Evolutionary conservation across 345 rosid species (phyloP).

Genomic region (Lepidium didymum): DNA sequence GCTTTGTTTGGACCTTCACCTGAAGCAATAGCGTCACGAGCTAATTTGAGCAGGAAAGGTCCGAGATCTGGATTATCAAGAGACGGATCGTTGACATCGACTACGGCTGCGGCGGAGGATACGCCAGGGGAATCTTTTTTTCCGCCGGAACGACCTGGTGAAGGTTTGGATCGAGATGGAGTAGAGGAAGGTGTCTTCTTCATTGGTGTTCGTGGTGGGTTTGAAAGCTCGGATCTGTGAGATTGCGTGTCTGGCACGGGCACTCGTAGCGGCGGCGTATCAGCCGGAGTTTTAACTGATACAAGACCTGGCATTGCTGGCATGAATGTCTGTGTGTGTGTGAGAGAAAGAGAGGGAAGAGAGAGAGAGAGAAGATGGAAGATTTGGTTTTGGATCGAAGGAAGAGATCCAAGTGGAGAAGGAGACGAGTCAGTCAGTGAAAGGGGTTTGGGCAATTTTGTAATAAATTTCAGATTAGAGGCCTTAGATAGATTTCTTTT

Average conservation of each 20-base stretch:
- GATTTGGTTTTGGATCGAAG: constrained; percentile 10
- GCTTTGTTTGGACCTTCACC: constrained; percentile 94
- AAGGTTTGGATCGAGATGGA: constrained; percentile 77
- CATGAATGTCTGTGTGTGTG: background rate
- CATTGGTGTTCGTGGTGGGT: constrained; percentile 42
- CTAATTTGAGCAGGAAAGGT: constrained; percentile 88
- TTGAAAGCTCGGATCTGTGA: constrained; percentile 27
- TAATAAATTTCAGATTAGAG: background rate
- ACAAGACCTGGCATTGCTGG: constrained; percentile 83
- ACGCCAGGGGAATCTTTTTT: constrained; percentile 59
- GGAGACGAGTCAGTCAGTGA: constrained; percentile 31
- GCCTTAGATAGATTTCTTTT: background rate
- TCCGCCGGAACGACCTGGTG: constrained; percentile 52
- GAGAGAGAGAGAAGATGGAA: background rate
- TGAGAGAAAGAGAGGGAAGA: background rate
- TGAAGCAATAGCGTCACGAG: constrained; percentile 89
- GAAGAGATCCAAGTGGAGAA: constrained; percentile 17
- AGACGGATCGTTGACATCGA: constrained; percentile 46
- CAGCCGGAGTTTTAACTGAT: constrained; percentile 76
- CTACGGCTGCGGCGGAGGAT: constrained; percentile 20
- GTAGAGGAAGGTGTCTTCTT: constrained; percentile 67
- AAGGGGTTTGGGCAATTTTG: constrained; percentile 15
- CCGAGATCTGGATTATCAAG: constrained; percentile 99
- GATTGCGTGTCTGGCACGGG: constrained; percentile 54
- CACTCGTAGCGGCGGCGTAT: constrained; percentile 58